phyloP scores from a whole-genome alignment of 2,329 filamentous ascomycete species.

The Botryotinia calthae region DNA sequence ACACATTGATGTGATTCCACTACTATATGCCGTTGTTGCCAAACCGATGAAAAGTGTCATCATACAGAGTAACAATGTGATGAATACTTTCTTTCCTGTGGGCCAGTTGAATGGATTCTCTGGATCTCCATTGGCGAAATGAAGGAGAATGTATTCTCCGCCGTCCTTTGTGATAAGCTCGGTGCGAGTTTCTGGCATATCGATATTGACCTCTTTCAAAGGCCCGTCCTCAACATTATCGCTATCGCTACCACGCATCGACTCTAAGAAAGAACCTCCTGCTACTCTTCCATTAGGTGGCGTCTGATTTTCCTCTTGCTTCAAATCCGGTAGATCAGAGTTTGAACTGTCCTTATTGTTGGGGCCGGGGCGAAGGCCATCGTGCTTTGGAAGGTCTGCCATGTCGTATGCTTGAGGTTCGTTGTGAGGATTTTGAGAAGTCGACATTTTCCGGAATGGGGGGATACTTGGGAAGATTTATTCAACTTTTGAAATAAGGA shows the following conservation, averaged over 20 bases:
- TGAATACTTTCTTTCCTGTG: constrained; percentile 44
- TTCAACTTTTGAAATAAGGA: constrained; percentile 20
- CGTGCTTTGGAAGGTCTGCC: constrained; percentile 2
- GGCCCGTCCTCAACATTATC: constrained; percentile 36
- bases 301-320: constrained; percentile 28
- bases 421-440: not conserved
- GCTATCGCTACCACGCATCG: constrained; percentile 38
- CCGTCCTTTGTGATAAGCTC: constrained; percentile 44
- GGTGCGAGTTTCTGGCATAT: constrained; percentile 49
- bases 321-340: constrained; percentile 15
- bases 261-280: constrained; percentile 42
- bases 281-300: constrained; percentile 39
- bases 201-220: constrained; percentile 46
- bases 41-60: constrained; percentile 55
- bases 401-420: not conserved
- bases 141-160: constrained; percentile 47
- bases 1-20: constrained; percentile 48
- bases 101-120: constrained; percentile 54
- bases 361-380: constrained; percentile 1
- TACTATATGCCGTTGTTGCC: constrained; percentile 53
- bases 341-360: not conserved
- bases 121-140: constrained; percentile 46
- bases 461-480: constrained; percentile 20
- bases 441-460: not conserved
- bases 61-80: constrained; percentile 47